Conservation (phyloP, 1,284 basidiomycete species). For the Rhodotorula sp. region DNA sequence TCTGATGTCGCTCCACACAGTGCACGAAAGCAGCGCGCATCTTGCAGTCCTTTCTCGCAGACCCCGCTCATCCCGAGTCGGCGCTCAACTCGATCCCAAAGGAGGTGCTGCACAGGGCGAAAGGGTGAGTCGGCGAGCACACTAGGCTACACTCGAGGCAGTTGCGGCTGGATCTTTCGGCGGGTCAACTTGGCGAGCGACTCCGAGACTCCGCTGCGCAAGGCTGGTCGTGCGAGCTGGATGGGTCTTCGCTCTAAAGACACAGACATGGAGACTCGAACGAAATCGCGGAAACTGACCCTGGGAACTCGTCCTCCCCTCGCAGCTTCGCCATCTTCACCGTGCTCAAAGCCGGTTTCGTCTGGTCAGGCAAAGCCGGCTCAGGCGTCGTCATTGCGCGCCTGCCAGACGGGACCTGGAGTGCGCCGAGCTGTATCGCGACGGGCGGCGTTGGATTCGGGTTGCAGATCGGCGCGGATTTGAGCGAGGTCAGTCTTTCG, state of each 20-base stretch:
- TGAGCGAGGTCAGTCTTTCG: slow-evolving; percentile 32
- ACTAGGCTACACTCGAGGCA: background rate
- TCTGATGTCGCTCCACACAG: slow-evolving; percentile 45
- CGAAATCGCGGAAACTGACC: background rate
- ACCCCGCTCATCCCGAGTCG: slow-evolving; percentile 81
- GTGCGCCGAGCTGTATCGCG: slow-evolving; percentile 95
- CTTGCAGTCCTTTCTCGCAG: slow-evolving; percentile 83
- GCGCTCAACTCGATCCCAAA: slow-evolving; percentile 95
- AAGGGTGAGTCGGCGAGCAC: slow-evolving; percentile 61
- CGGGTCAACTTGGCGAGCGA: background rate
- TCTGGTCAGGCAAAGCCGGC: slow-evolving; percentile 81
- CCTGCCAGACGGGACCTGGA: slow-evolving; percentile 94
- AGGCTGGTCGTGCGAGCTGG: background rate
- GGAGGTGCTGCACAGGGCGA: slow-evolving; percentile 79
- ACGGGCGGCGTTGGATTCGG: slow-evolving; percentile 91
- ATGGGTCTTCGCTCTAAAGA: too few species aligned
- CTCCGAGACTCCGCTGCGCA: background rate
- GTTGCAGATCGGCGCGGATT: slow-evolving; percentile 78
- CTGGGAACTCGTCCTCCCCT: background rate
- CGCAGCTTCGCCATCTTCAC: slow-evolving; percentile 88
- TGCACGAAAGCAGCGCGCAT: slow-evolving; percentile 90
- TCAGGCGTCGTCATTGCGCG: slow-evolving; percentile 92
- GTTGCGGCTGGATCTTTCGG: background rate
- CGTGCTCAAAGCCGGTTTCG: slow-evolving; percentile 61
- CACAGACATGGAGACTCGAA: too few species aligned